Percentiles rank a stretch among this genome's conserved stretches.
phyloP scores from a whole-genome alignment of 1,284 basidiomycete species.

The Microbotryum violaceum region DNA sequence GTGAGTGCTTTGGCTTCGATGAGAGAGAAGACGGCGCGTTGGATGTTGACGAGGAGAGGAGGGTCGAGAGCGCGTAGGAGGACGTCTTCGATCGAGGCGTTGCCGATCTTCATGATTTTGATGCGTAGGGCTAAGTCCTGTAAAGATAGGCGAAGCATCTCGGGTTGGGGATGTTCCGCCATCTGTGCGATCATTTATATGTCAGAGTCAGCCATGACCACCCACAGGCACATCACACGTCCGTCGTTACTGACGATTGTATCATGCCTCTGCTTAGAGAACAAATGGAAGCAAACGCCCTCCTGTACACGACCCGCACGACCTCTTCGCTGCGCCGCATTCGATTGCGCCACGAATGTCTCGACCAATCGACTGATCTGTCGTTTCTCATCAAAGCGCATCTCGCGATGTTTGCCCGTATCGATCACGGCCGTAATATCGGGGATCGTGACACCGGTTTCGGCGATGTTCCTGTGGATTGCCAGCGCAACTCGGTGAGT shows the following conservation, averaged over 20 bases:
- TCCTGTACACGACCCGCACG: constrained; percentile 84
- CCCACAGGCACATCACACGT: constrained; percentile 15
- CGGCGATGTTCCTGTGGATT: constrained; percentile 54
- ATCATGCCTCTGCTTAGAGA: constrained; percentile 82
- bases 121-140: constrained; percentile 91
- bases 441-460: constrained; percentile 95
- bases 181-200: constrained; percentile 50
- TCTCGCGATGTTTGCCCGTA: constrained; percentile 79
- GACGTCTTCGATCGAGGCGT: constrained; percentile 75
- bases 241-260: constrained; percentile 42
- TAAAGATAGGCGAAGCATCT: constrained; percentile 89
- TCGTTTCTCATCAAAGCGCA: constrained; percentile 94
- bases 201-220: neutral
- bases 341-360: constrained; percentile 86
- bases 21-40: constrained; percentile 79
- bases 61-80: constrained; percentile 83
- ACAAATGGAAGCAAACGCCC: constrained; percentile 92
- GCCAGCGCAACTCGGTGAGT: neutral
- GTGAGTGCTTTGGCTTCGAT: constrained; percentile 90
- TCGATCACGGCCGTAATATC: constrained; percentile 98
- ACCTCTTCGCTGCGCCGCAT: constrained; percentile 85
- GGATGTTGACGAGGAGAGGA: constrained; percentile 77
- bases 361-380: constrained; percentile 90
- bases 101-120: constrained; percentile 91
- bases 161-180: constrained; percentile 84